A percentile compares a stretch with the other conserved stretches of the same genome.
phyloP scores from a whole-genome alignment of 805 yeast species.

The Saturnispora mendoncae region DNA sequence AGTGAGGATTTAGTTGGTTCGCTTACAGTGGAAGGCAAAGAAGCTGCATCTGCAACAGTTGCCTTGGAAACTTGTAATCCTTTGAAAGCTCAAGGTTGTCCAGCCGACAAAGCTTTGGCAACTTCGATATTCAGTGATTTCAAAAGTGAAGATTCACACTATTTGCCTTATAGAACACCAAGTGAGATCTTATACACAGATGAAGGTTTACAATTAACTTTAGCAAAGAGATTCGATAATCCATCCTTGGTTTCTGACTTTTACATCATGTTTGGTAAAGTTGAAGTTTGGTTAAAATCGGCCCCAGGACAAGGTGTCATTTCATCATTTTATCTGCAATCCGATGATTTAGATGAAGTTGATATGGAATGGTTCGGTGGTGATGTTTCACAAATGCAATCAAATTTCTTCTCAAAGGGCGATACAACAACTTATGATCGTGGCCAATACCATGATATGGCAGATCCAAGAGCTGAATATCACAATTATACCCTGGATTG shows the following conservation, averaged over 20 bases:
- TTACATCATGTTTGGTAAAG: conserved; percentile 82
- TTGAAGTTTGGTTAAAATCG: conserved; percentile 63
- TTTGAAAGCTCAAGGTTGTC: conserved; percentile 22
- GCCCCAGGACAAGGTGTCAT: conserved; percentile 75
- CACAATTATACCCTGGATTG: conserved; percentile 84
- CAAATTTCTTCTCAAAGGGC: conserved; percentile 79
- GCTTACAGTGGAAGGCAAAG: neutral
- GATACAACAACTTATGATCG: conserved; percentile 68
- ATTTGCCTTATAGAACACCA: conserved; percentile 38
- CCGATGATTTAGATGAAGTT: conserved; percentile 82
- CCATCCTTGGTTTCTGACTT: conserved; percentile 72
- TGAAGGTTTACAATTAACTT: conserved; percentile 55
- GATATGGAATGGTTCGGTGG: conserved; percentile 86
- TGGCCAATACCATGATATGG: conserved; percentile 59
- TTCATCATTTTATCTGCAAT: conserved; percentile 71
- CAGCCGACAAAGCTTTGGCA: conserved; percentile 52
- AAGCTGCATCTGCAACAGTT: conserved; percentile 11
- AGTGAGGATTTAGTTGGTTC: too few species aligned
- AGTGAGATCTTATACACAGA: conserved; percentile 36
- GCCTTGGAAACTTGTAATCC: conserved; percentile 28
- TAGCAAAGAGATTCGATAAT: conserved; percentile 59
- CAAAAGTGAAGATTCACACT: conserved; percentile 33
- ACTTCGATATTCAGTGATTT: conserved; percentile 46
- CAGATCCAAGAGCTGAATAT: conserved; percentile 46
- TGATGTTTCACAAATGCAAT: conserved; percentile 64